Percentiles rank a stretch among this genome's conserved stretches.
phyloP scores from a whole-genome alignment of 352 stramenopile species.

The Phytophthora macrochlamydospora region DNA sequence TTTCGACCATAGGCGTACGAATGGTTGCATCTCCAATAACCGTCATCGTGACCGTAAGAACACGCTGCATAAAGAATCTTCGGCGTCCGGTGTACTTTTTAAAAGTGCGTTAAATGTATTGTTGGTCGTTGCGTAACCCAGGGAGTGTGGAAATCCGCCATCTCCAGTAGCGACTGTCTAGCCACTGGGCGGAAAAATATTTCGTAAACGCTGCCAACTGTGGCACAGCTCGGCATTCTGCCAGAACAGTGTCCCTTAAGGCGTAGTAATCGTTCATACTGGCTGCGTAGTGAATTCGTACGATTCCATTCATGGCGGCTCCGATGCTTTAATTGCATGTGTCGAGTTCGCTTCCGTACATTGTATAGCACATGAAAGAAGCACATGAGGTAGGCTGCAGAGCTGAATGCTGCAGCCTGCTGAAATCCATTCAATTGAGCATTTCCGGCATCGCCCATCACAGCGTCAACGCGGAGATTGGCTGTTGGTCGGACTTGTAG shows the following conservation, averaged over 20 bases:
- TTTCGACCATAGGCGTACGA: not conserved
- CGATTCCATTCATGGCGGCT: conserved; percentile 3
- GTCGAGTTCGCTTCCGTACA: conserved; percentile 3
- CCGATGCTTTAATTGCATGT: not conserved
- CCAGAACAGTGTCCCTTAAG: not conserved
- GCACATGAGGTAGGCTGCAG: conserved; percentile 4
- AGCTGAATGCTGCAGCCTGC: not conserved
- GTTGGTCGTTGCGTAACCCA: conserved; percentile 8
- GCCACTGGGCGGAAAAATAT: conserved; percentile 5
- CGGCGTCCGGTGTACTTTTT: conserved; percentile 9
- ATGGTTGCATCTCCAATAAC: conserved; percentile 2
- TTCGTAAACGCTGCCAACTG: not conserved
- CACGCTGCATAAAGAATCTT: conserved; percentile 14
- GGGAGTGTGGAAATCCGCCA: conserved; percentile 18
- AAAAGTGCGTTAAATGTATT: conserved; percentile 18
- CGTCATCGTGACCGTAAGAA: conserved; percentile 2
- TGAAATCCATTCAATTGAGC: conserved; percentile 7
- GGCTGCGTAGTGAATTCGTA: not conserved
- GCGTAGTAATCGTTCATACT: conserved; percentile 11
- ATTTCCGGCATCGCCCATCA: conserved; percentile 6
- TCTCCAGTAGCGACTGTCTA: conserved; percentile 14
- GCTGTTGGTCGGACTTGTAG: not conserved
- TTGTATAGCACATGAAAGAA: conserved; percentile 7
- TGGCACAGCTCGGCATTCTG: not conserved
- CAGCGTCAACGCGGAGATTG: conserved; percentile 1